Base-by-base conservation (phyloP, 1,284 basidiomycete genomes). In the Ceratobasidium theobromae region DNA sequence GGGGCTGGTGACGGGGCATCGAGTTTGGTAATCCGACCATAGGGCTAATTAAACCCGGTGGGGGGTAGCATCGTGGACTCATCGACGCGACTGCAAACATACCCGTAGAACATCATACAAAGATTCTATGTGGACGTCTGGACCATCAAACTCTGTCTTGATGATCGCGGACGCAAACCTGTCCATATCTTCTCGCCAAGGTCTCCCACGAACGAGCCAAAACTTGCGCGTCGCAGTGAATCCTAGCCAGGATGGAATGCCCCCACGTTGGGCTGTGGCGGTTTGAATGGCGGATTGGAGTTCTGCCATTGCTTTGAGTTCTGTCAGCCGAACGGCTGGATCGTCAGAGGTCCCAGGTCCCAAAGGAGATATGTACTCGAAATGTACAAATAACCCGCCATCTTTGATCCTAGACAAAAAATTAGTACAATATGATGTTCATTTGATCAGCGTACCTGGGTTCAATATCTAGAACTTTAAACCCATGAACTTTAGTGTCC, bases 131-230 rank as follows among this genome's bases (percentile, higher is more conserved):
- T 83, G 81, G 2, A 94, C 78, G 72, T 95, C 93, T 1, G 91
- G 87, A 0, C 95, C 94, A 32, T 95, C 89, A 72, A 95, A 96
- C 6, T 85, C 79, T n/a, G 95, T 83, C 67, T 84, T 85, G 46
- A 97, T 72, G 14, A 88, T 80, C 1, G 80, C 77, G 4, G 90
- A 89, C 0, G 92, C 86, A 74, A 86, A 95, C 52, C 91, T 82
- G 70, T 87, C 81, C 84, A 96, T 86, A 72, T 97, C 95, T 89
- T 95, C 93, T 69, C 81, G 81, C 91, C 92, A 95, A 4, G 93
- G 92, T 9, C 79, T 80, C 0, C 93, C 93, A 74, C 84, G 86
- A 30, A 95, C 93, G 16, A 90, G 75, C 92, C 92, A 95, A 9
- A 88, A 76, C 67, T 81, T 79, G 0, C 87, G 86, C 30, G 78